Percentiles rank a stretch among this genome's conserved stretches.
Conservation (phyloP, 495 filamentous ascomycete species). For the Hyaloscypha variabilis region DNA sequence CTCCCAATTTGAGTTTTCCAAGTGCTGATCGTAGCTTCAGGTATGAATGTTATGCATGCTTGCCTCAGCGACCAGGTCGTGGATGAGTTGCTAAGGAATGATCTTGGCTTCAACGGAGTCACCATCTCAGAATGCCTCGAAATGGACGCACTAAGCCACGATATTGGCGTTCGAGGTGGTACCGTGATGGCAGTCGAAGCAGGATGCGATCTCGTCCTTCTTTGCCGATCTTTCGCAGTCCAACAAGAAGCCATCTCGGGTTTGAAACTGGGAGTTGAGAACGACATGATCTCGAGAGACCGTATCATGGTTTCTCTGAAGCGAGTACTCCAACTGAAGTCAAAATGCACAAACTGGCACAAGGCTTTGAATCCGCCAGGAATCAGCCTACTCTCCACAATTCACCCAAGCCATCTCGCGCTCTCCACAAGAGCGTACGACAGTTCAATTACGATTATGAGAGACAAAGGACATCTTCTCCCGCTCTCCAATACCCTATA, state of each 20-base stretch:
- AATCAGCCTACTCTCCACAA: conserved; percentile 67
- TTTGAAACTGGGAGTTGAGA: conserved; percentile 81
- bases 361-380: conserved; percentile 81
- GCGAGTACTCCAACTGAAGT: conserved; percentile 74
- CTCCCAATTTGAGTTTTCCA: not conserved
- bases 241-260: conserved; percentile 87
- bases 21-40: conserved; percentile 11
- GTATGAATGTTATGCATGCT: conserved; percentile 87
- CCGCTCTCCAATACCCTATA: conserved; percentile 78
- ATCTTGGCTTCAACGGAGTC: conserved; percentile 84
- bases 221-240: conserved; percentile 82
- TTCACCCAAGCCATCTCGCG: conserved; percentile 76
- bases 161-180: conserved; percentile 89
- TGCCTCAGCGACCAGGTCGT: conserved; percentile 90
- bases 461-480: conserved; percentile 77
- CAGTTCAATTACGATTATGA: conserved; percentile 81
- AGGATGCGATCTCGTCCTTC: conserved; percentile 82
- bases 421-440: conserved; percentile 85
- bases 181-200: conserved; percentile 95
- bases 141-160: conserved; percentile 89
- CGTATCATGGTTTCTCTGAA: conserved; percentile 74
- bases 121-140: conserved; percentile 95
- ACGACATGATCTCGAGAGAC: conserved; percentile 77
- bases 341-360: conserved; percentile 79
- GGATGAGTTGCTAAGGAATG: conserved; percentile 77